phyloP scores from a whole-genome alignment of 345 rosid species.

The Bruguiera parviflora region DNA sequence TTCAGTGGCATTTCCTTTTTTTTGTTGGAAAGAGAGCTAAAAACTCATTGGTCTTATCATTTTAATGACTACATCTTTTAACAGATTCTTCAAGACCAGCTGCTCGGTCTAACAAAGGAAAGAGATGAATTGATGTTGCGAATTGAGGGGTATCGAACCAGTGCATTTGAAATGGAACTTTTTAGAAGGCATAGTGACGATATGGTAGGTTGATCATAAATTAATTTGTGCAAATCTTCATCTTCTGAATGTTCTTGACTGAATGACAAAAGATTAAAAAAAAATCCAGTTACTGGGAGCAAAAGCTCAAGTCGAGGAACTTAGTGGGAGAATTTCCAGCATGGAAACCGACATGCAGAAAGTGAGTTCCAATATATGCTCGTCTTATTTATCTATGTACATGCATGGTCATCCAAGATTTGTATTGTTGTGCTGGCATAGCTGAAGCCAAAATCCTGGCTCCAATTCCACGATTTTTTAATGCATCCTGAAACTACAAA shows the following conservation, averaged over 20 bases:
- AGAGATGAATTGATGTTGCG: conserved; percentile 32
- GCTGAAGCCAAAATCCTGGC: no score
- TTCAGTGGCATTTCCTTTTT: neutral
- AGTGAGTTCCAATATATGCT: neutral
- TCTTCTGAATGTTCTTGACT: neutral
- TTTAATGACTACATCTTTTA: neutral
- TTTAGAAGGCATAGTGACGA: conserved; percentile 19
- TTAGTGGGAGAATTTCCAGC: conserved; percentile 31
- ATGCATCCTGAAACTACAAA: no score
- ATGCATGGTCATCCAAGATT: neutral
- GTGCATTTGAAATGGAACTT: conserved; percentile 20
- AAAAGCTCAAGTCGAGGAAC: conserved; percentile 37
- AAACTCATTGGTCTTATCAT: neutral
- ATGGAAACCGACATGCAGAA: conserved; percentile 45
- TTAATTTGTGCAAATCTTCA: neutral
- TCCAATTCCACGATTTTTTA: no score
- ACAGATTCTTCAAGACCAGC: conserved; percentile 37
- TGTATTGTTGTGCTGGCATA: no score
- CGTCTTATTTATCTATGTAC: neutral
- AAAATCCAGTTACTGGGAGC: conserved; percentile 40
- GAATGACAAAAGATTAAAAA: neutral
- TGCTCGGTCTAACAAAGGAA: conserved; percentile 27
- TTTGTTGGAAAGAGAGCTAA: neutral
- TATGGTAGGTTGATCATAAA: conserved; percentile 20
- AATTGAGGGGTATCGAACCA: conserved; percentile 28